These are phyloP conservation scores for Penicillium sp. DNA, from an alignment of 2,329 filamentous ascomycete genomes.

Conservation along the genomic window DNA sequence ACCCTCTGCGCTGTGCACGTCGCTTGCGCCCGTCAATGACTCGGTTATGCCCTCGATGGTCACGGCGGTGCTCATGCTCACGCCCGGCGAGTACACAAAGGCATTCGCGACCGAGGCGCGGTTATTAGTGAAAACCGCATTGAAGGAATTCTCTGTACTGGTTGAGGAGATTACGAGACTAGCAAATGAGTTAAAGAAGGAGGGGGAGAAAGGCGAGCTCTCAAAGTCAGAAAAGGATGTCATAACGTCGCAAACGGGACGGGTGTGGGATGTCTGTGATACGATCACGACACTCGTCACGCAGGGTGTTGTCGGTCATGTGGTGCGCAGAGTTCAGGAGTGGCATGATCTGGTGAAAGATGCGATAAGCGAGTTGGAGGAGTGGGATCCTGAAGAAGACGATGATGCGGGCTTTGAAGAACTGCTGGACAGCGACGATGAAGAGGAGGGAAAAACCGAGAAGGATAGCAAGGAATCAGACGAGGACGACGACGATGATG, in stretches of 20 bases:
- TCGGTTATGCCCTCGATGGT: conserved; percentile 72
- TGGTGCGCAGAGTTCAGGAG: conserved; percentile 68
- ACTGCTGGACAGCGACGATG: conserved; percentile 24
- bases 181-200: conserved; percentile 38
- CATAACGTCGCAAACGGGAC: conserved; percentile 66
- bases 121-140: conserved; percentile 54
- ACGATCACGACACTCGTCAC: conserved; percentile 60
- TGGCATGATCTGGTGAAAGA: conserved; percentile 74
- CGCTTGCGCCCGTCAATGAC: conserved; percentile 68
- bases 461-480: conserved; percentile 16
- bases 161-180: conserved; percentile 55
- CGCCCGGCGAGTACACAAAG: conserved; percentile 58
- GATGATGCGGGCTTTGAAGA: conserved; percentile 51
- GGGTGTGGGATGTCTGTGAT: conserved; percentile 83
- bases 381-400: conserved; percentile 74
- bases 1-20: conserved; percentile 65
- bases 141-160: conserved; percentile 61
- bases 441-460: conserved; percentile 17
- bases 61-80: conserved; percentile 64
- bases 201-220: conserved; percentile 25
- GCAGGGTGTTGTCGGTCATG: conserved; percentile 65
- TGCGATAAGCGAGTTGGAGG: conserved; percentile 78
- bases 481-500: conserved; percentile 22
- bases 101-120: conserved; percentile 63
- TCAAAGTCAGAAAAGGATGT: conserved; percentile 39